Conservation (phyloP, 2,329 filamentous ascomycete species). For the Neoarthrinium moseri region DNA sequence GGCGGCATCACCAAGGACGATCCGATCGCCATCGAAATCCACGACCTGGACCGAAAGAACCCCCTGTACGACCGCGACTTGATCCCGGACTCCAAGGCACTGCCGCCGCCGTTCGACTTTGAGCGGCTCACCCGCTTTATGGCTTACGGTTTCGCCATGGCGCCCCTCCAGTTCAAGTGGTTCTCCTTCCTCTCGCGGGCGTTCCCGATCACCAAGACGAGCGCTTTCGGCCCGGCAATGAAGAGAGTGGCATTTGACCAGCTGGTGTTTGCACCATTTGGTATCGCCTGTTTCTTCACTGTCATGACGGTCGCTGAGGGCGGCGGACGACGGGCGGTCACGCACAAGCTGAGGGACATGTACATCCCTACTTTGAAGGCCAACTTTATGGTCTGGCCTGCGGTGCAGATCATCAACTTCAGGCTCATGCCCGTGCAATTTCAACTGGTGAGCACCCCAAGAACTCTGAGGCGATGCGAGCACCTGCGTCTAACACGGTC, state of each 20-base stretch:
- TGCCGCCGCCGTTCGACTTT: conserved; percentile 89
- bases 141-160: conserved; percentile 96
- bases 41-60: conserved; percentile 81
- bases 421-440: conserved; percentile 91
- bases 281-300: conserved; percentile 85
- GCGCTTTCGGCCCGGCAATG: conserved; percentile 73
- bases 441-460: conserved; percentile 73
- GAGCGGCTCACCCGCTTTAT: conserved; percentile 93
- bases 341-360: conserved; percentile 86
- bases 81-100: conserved; percentile 59
- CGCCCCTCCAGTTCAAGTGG: conserved; percentile 93
- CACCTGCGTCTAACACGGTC: conserved; percentile 13
- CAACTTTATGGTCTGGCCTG: conserved; percentile 93
- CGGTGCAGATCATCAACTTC: conserved; percentile 96
- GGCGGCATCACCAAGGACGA: conserved; percentile 61
- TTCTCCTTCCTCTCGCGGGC: conserved; percentile 79
- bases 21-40: conserved; percentile 80
- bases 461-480: neutral
- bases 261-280: conserved; percentile 86
- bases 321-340: conserved; percentile 76
- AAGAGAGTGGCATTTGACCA: conserved; percentile 94
- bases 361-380: conserved; percentile 93
- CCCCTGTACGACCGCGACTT: conserved; percentile 64
- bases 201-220: conserved; percentile 81
- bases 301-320: conserved; percentile 97